phyloP scores from a whole-genome alignment of 768 basidiomycete species.

The Phlebiopsis gigantea region DNA sequence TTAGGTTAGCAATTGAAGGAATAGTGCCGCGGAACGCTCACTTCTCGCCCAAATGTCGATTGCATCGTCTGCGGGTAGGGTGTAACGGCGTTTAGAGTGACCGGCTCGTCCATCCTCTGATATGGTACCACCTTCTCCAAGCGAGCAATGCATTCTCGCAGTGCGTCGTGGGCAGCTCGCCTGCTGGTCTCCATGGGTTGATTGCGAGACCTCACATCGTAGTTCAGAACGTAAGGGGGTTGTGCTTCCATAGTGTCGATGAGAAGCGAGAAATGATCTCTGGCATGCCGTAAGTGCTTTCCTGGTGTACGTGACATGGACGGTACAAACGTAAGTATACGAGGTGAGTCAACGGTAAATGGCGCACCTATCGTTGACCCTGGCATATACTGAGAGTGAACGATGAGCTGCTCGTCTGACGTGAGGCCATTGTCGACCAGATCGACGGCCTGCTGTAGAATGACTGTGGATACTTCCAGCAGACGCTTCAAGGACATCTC shows the following conservation, averaged over 20 bases:
- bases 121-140: conserved; percentile 50
- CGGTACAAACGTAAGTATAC: not conserved
- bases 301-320: conserved; percentile 37
- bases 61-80: conserved; percentile 70
- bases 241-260: conserved; percentile 45
- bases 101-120: conserved; percentile 45
- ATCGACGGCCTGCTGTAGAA: conserved; percentile 70
- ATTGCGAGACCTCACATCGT: conserved; percentile 71
- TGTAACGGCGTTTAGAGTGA: conserved; percentile 77
- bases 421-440: conserved; percentile 61
- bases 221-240: conserved; percentile 54
- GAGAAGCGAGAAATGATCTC: conserved; percentile 76
- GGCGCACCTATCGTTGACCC: conserved; percentile 79
- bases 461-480: conserved; percentile 58
- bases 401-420: conserved; percentile 64
- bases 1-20: not conserved
- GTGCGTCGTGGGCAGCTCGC: conserved; percentile 49
- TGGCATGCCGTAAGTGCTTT: conserved; percentile 81
- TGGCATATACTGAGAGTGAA: conserved; percentile 69
- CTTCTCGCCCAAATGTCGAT: conserved; percentile 82
- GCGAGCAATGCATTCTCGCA: conserved; percentile 49
- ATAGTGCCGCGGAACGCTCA: conserved; percentile 23
- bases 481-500: conserved; percentile 42
- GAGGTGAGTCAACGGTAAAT: not conserved
- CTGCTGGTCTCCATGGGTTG: conserved; percentile 79